Percentiles rank a stretch among this genome's conserved stretches.
These are phyloP conservation scores for Secale cereale DNA, from an alignment of 176 grass and related monocot species.

Conservation along the genomic window DNA sequence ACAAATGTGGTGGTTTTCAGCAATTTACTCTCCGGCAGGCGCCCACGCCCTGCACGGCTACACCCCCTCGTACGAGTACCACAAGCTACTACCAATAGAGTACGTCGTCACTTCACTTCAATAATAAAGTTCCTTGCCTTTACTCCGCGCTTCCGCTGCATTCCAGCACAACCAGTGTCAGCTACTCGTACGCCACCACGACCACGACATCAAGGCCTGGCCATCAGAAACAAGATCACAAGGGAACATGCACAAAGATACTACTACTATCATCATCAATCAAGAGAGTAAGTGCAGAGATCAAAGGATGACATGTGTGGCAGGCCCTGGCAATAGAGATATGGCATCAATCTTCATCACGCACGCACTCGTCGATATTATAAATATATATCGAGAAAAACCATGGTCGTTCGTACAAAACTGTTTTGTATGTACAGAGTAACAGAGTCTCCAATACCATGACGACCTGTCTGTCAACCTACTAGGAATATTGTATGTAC, in stretches of 20 bases:
- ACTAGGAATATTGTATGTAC: slow-evolving; percentile 27
- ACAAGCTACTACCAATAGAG: no score
- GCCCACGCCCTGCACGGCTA: neutral
- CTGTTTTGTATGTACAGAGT: slow-evolving; percentile 31
- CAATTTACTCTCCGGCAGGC: no score
- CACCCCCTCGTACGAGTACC: neutral
- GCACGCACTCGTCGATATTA: neutral
- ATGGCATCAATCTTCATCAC: neutral
- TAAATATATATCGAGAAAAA: neutral
- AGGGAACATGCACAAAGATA: neutral
- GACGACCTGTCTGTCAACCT: neutral
- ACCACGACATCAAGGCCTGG: neutral
- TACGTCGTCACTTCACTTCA: neutral
- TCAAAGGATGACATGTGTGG: neutral
- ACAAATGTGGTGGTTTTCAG: no score
- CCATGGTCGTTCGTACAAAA: slow-evolving; percentile 18
- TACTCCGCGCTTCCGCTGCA: neutral
- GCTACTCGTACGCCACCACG: neutral
- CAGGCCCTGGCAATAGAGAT: no score
- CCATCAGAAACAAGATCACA: neutral
- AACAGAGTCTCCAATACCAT: neutral
- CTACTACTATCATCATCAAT: neutral
- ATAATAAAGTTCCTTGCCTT: neutral
- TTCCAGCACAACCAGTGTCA: neutral
- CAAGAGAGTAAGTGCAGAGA: neutral